phyloP scores from a whole-genome alignment of 352 stramenopile species.

The Pythium monospermum region DNA sequence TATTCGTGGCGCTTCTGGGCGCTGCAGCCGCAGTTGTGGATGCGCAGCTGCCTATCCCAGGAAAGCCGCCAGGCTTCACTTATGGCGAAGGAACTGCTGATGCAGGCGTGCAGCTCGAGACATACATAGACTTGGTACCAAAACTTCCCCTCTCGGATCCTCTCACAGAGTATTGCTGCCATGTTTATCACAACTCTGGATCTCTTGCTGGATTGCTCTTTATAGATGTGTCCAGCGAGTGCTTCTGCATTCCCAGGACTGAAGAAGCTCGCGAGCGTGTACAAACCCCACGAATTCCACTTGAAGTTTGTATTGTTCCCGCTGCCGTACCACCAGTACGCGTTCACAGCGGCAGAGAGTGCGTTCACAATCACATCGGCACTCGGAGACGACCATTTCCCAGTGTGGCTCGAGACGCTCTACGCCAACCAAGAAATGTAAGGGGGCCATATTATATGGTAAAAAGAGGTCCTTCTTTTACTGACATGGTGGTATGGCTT shows the following conservation, averaged over 20 bases:
- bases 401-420: slow-evolving; percentile 32
- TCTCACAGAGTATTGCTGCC: too few species aligned
- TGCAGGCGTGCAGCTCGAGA: slow-evolving; percentile 73
- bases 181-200: background rate
- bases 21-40: too few species aligned
- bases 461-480: background rate
- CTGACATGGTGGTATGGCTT: background rate
- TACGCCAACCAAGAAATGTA: slow-evolving; percentile 37
- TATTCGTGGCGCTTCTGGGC: too few species aligned
- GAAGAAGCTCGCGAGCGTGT: slow-evolving; percentile 24
- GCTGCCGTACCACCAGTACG: slow-evolving; percentile 38
- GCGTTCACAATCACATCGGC: slow-evolving; percentile 31
- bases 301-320: slow-evolving; percentile 35
- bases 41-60: slow-evolving; percentile 57
- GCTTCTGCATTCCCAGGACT: slow-evolving; percentile 29
- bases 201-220: background rate
- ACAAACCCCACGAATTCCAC: slow-evolving; percentile 27
- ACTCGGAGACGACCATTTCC: slow-evolving; percentile 28
- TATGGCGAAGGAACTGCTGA: slow-evolving; percentile 39
- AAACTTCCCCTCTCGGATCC: background rate
- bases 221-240: slow-evolving; percentile 32
- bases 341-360: slow-evolving; percentile 29
- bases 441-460: background rate
- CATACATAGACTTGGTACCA: slow-evolving; percentile 69
- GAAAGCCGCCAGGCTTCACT: slow-evolving; percentile 56